Base-by-base conservation (phyloP, 495 filamentous ascomycete genomes). In the Chaetomium tenue region DNA sequence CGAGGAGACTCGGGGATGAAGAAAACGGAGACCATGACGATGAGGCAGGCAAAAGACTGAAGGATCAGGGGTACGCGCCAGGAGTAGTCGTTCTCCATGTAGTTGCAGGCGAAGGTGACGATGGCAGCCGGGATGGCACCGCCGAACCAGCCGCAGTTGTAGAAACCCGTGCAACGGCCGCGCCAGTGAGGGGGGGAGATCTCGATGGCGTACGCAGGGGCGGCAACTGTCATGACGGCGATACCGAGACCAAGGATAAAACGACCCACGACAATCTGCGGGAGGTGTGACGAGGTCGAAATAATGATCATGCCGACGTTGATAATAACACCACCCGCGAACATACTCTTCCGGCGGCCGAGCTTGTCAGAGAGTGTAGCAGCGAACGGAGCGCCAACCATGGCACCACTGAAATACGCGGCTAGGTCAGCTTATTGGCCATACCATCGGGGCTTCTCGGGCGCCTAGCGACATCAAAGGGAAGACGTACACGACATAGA, bases 1-100 rank as follows among this genome's bases (percentile, higher is more conserved):
- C 87, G 82, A 33, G 87, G 87, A 15, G 82, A 85, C 66, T 89
- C 86, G 16, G 86, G 85, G 25, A 89, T 81, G 68, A 89, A 84
- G 69, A 86, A 77, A 63, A 89, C 74, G 37, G 75, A 75, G 18
- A 67, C 60, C 67, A 83, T 76, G 60, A 88, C 75, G 44, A 88
- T 69, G 28, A 77, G 23, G 68, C 80, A 80, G 23, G 78, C 71
- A 37, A 77, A 68, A 15, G 74, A 69, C 72, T 83, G 81, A 11
- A 80, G 63, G 22, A 80, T 79, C n/a, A 81, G 59, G 8, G 81
- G 81, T 23, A 82, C 71, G 26, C 78, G 72, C 80, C 79, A 83
- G 50, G 76, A 72, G 53, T 70, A 77, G 63, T 81, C 61, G 66
- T 66, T 77, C 23, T 72, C 66, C 30, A 83, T 75, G 55, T 68